Evolutionary conservation across 768 basidiomycete genomes (phyloP).

Genomic region (Pisolithus albus): DNA sequence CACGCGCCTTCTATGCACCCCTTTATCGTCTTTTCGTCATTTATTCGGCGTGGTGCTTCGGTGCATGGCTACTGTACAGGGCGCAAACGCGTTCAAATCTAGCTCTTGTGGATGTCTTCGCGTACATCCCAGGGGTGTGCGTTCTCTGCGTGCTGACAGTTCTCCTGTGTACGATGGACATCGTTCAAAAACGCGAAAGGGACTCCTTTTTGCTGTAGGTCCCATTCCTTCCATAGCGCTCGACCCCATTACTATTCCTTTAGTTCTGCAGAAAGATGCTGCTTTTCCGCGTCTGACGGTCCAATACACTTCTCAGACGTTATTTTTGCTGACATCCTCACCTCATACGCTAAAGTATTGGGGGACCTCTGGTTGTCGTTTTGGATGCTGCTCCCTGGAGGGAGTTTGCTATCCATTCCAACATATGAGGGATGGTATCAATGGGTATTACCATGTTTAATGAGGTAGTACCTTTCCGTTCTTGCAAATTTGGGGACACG

Average conservation of each 20-base stretch:
- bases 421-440: conserved; percentile 54
- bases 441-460: conserved; percentile 77
- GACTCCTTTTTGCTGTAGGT: conserved; percentile 75
- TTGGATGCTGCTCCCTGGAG: conserved; percentile 81
- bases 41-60: conserved; percentile 55
- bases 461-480: conserved; percentile 55
- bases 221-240: background rate
- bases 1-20: conserved; percentile 43
- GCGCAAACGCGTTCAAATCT: conserved; percentile 50
- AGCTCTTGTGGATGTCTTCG: conserved; percentile 62
- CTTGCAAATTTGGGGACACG: background rate
- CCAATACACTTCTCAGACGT: conserved; percentile 87
- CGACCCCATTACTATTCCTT: background rate
- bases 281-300: conserved; percentile 52
- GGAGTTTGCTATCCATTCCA: conserved; percentile 63
- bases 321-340: conserved; percentile 90
- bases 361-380: conserved; percentile 90
- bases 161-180: conserved; percentile 61
- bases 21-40: conserved; percentile 61
- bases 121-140: conserved; percentile 68
- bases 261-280: conserved; percentile 71
- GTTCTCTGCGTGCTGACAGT: conserved; percentile 48
- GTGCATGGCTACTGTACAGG: conserved; percentile 66
- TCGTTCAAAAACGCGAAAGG: conserved; percentile 64
- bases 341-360: conserved; percentile 93